Evolutionary conservation across 2,329 filamentous ascomycete species (phyloP).

Genomic region (Podosphaera xanthii): DNA sequence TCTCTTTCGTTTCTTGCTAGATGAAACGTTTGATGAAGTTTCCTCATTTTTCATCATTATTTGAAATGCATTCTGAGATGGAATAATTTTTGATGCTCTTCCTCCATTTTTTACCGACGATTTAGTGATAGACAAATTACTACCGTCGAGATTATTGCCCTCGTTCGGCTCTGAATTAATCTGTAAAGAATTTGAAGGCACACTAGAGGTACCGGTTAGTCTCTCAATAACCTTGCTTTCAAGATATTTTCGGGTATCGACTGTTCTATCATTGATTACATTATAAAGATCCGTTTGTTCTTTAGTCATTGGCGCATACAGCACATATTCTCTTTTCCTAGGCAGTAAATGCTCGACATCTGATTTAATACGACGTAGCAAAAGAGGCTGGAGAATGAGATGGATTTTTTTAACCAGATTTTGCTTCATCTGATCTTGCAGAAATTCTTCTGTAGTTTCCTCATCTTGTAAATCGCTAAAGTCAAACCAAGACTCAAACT

Average conservation of each 20-base stretch:
- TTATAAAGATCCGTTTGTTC: conserved; percentile 83
- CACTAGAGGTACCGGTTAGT: conserved; percentile 22
- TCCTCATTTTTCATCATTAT: conserved; percentile 18
- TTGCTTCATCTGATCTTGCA: conserved; percentile 55
- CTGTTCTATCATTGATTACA: conserved; percentile 30
- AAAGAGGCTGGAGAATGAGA: conserved; percentile 72
- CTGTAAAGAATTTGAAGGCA: conserved; percentile 2
- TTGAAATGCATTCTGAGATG: conserved; percentile 23
- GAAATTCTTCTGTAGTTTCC: conserved; percentile 51
- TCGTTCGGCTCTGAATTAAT: conserved; percentile 11
- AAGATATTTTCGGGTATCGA: conserved; percentile 49
- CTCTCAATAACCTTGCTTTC: conserved; percentile 55
- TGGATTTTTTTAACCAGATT: conserved; percentile 75
- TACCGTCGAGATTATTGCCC: conserved; percentile 10
- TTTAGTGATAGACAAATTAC: conserved; percentile 5
- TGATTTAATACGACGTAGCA: conserved; percentile 72
- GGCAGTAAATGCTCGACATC: conserved; percentile 84
- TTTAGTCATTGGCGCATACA: conserved; percentile 77
- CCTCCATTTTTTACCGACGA: conserved; percentile 5
- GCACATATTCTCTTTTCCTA: conserved; percentile 86
- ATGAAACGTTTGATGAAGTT: conserved; percentile 1
- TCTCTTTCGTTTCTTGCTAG: conserved; percentile 34
- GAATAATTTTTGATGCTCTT: conserved; percentile 4
- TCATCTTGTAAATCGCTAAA: conserved; percentile 82
- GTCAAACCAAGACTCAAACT: conserved; percentile 92